Base-by-base conservation (phyloP, 2,329 filamentous ascomycete species). In the Chrysoporthe cubensis region DNA sequence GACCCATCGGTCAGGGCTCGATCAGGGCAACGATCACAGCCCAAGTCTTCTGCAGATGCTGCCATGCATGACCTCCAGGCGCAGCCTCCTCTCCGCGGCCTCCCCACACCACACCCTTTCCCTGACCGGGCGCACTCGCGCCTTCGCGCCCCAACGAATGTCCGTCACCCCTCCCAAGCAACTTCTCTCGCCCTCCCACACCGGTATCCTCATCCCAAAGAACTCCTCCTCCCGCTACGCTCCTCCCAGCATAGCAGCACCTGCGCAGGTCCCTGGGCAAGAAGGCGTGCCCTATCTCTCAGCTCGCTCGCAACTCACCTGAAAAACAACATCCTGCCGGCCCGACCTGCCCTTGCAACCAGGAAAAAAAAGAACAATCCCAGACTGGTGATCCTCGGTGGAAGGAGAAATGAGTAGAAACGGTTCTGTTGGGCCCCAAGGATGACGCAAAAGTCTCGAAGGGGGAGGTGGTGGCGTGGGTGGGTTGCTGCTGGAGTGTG, bases 251-350 rank as follows among this genome's bases (percentile, higher is more conserved):
- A 26, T 26, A 26, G 26, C 26, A 26, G 2, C 26, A 26, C 26
- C 26, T 26, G 26, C 37, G 37, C 37, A 40, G 9, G 37, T 40
- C 37, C 37, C 37, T 5, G 37, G 37, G 37, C 6, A 40, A 9
- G 37, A 40, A 7, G 37, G 37, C 9, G 9, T 40, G 6, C 37
- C 37, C 18, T 9, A 48, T n/a, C 7, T 18, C n/a, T 48, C n/a
- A 18, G 8, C 44, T 48, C 44, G 4, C 11, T n/a, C 11, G 14
- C 8, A 42, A 66, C 74, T 66, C 70, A 82, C 80, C 80, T 82
- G 73, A 82, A 82, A 75, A 82, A 82, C 71, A 82, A 78, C 80
- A 82, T 82, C 56, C 42, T 68, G 62, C 40, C 21, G 9, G 16
- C 14, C 34, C 37, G 5, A 34, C 26, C 59, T 37, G n/a, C 44